These are phyloP conservation scores for Trichocladium antarcticum DNA, from an alignment of 495 filamentous ascomycete species.

Conservation along the genomic window DNA sequence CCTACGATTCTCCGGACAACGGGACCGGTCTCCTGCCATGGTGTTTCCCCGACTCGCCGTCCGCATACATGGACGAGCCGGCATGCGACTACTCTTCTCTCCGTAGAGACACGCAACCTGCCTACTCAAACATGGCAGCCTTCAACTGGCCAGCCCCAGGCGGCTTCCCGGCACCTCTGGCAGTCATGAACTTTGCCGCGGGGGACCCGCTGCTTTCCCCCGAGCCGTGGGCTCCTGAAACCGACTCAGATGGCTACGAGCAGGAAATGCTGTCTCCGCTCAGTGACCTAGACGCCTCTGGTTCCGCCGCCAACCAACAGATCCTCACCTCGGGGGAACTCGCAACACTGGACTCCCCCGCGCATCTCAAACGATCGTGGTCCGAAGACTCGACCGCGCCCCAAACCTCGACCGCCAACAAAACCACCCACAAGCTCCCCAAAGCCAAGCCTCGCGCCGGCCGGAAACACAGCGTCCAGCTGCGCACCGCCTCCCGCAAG, in stretches of 20 bases:
- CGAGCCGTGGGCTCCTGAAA: not conserved
- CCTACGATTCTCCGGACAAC: not conserved
- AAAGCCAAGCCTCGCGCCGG: not conserved
- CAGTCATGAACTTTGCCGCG: not conserved
- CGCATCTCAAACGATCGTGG: not conserved
- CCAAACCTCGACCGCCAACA: too few species aligned
- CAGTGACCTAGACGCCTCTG: not conserved
- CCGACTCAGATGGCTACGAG: not conserved
- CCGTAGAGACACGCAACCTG: not conserved
- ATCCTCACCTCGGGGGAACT: not conserved
- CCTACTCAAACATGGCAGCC: not conserved
- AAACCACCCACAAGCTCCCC: not conserved
- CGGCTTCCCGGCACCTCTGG: not conserved
- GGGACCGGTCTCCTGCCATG: slow-evolving; percentile 1
- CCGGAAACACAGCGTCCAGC: slow-evolving; percentile 9
- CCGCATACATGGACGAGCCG: slow-evolving; percentile 3
- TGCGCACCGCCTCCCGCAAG: slow-evolving; percentile 20
- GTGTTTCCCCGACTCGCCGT: slow-evolving; percentile 2
- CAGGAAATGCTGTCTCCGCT: not conserved
- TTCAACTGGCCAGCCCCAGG: not conserved
- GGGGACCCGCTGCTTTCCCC: not conserved
- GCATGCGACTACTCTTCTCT: not conserved
- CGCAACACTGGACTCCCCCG: not conserved
- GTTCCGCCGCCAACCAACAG: not conserved
- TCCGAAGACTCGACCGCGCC: slow-evolving; percentile 1